Conservation (phyloP, 2,329 filamentous ascomycete species). For the Aspergillus amoenus region DNA sequence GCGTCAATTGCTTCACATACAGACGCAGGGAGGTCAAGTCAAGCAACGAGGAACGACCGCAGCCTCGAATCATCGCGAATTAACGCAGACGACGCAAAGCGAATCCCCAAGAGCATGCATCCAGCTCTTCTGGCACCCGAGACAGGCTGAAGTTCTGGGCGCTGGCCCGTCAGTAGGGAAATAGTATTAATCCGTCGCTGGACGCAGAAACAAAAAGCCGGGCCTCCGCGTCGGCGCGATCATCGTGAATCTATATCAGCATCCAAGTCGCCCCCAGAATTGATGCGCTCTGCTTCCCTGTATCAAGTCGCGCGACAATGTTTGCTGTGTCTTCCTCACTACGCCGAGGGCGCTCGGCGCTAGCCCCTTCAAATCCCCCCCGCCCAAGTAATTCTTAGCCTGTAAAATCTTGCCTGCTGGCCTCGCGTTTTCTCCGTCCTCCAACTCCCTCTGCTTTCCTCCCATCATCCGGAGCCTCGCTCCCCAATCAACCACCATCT, state of each 20-base stretch:
- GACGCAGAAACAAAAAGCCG: conserved; percentile 45
- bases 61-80: not conserved
- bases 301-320: conserved; percentile 28
- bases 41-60: not conserved
- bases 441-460: conserved; percentile 20
- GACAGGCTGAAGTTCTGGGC: conserved; percentile 1
- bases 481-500: conserved; percentile 26
- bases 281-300: conserved; percentile 15
- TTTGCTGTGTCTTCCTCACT: conserved; percentile 31
- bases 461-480: conserved; percentile 34
- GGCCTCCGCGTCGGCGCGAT: conserved; percentile 35
- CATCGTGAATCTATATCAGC: conserved; percentile 32
- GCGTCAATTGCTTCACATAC: conserved; percentile 15
- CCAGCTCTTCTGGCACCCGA: not conserved
- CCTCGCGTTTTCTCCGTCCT: conserved; percentile 30
- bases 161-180: conserved; percentile 28
- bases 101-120: not conserved
- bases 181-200: conserved; percentile 44
- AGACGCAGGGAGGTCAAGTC: not conserved
- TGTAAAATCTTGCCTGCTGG: conserved; percentile 35
- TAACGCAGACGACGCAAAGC: not conserved
- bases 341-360: conserved; percentile 31
- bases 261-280: conserved; percentile 16
- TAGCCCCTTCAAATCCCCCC: conserved; percentile 36
- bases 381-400: conserved; percentile 37